phyloP scores from a whole-genome alignment of 441 rosid species.

The Adansonia gregorii region DNA sequence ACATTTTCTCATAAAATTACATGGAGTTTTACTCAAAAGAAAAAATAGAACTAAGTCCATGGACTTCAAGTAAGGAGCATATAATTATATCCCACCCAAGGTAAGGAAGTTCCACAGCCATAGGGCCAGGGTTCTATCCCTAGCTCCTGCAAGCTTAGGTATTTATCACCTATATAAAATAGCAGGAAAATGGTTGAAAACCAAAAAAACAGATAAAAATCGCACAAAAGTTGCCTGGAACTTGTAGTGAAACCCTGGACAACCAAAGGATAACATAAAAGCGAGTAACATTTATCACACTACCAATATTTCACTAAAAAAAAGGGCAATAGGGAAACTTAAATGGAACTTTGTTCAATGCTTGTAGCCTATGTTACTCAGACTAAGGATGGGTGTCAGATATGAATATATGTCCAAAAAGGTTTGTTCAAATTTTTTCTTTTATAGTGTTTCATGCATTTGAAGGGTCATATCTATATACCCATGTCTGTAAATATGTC shows the following conservation, averaged over 20 bases:
- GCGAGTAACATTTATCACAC: not conserved
- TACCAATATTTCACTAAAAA: not conserved
- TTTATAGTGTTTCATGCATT: no score
- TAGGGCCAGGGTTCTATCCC: constrained; percentile 1
- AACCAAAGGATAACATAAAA: not conserved
- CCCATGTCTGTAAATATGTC: no score
- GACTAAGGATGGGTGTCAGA: no score
- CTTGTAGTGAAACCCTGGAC: not conserved
- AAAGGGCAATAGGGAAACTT: not conserved
- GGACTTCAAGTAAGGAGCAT: not conserved
- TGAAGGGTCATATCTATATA: no score
- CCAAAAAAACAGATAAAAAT: not conserved
- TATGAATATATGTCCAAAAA: no score
- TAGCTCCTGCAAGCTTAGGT: not conserved
- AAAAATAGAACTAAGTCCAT: not conserved
- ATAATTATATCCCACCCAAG: not conserved
- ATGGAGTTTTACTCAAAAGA: not conserved
- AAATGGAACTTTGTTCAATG: not conserved
- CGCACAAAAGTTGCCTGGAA: not conserved
- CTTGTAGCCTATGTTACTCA: not conserved
- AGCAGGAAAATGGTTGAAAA: not conserved
- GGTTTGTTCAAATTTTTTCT: no score
- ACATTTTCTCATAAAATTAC: not conserved
- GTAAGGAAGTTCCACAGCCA: not conserved
- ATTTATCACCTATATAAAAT: not conserved